Base-by-base conservation (phyloP, 1,284 basidiomycete species). In the Erythrobasidium hasegawianum region DNA sequence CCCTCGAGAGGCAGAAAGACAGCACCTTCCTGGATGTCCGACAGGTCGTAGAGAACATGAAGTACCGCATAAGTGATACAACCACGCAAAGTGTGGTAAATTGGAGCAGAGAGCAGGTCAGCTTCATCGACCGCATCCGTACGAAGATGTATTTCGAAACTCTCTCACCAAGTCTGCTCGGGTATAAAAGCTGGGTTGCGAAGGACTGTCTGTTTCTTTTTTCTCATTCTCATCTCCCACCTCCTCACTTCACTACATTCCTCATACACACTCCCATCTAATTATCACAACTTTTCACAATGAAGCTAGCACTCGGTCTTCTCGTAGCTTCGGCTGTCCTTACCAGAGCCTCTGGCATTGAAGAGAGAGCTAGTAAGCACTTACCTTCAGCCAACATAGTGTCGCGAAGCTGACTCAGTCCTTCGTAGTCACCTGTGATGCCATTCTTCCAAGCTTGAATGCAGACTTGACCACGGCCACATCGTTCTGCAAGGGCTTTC, bases 221-320 rank as follows among this genome's bases (percentile, higher is more conserved):
- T 41, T n/a, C 10, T 18, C 14, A 5, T 24, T 8, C 16, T 47
- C 43, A 47, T 47, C 43, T 14, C 16, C 43, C 5, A 5, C 5
- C 43, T 24, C 43, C 22, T 47, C 43, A 18, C n/a, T n/a, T 10
- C 40, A 41, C n/a, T n/a, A 41, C 40, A 41, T n/a, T n/a, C 40
- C n/a, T 41, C 40, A 11, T 41, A 11, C 40, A 41, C 10, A 41
- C 40, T 41, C 40, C 40, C 40, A 10, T n/a, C 10, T 16, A 47
- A 47, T 24, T 14, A 5, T 8, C 43, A 47, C 43, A 10, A 7
- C 43, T 7, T 14, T 33, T 33, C 33, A 33, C 43, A n/a, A 47
- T 47, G 43, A 47, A 47, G 43, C n/a, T 47, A n/a, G 43, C 43
- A 47, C 16, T 47, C 43, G 43, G n/a, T 5, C 22, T 47, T 47